Base-by-base conservation (phyloP, 495 filamentous ascomycete genomes). In the Aspergillus indologenus region DNA sequence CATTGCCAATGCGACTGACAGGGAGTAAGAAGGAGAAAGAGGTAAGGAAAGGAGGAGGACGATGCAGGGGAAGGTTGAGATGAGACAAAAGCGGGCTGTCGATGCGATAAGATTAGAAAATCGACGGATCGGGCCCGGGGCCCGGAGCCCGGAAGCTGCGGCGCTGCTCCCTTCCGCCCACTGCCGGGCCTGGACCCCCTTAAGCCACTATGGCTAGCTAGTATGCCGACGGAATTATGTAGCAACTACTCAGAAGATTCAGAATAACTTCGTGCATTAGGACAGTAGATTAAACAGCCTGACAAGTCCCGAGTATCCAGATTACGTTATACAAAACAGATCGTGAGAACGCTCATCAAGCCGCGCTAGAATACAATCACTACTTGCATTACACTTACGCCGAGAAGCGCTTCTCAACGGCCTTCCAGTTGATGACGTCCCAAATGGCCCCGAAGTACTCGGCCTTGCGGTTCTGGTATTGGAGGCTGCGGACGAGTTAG, bases 391-490 rank as follows among this genome's bases (percentile, higher is more conserved):
- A 15, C 34, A 40, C 34, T 53, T 71, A 77, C 45, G 68, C 43
- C 69, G 48, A 24, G 48, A 93, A 94, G 57, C 94, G 85, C 73
- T 88, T 83, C 82, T 96, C 95, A 40, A 88, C 94, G 43, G 88
- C 82, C 82, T 93, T 94, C 94, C 94, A 98, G 81, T 98, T 98
- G 66, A 98, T 82, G 49, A 98, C 91, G 62, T 97, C 91, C 94
- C 94, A 98, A 71, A 98, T 89, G 57, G 91, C 91, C 57, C 84
- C 84, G 75, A 98, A 96, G 79, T 98, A 98, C 74, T 97, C 95
- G 54, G 90, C 94, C 85, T 98, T 98, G 70, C 93, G 88, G 80
- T 98, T 98, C 82, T 96, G 83, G 75, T 98, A 98, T 80, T 98
- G 91, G 56, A 98, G 80, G 77, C 86, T 89, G 65, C 57, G 75